Conservation (phyloP, 345 rosid genomes). For the Populus tremula region DNA sequence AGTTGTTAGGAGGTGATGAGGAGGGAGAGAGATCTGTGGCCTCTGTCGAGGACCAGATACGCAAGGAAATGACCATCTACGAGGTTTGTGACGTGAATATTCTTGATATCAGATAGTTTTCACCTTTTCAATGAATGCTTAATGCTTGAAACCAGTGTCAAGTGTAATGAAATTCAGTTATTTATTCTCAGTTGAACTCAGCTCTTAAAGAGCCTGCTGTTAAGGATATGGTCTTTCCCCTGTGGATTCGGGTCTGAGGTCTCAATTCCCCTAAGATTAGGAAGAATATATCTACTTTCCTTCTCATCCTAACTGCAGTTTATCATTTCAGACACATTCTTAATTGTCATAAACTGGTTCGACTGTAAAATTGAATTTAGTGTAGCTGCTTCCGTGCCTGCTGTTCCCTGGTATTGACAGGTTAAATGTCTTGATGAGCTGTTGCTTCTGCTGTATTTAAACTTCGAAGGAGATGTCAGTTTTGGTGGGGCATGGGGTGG, state of each 20-base stretch:
- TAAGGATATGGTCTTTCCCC: too few species aligned
- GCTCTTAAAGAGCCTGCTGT: background rate
- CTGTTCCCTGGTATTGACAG: background rate
- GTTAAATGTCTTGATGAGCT: background rate
- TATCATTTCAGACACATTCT: background rate
- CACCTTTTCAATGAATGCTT: background rate
- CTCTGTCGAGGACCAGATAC: conserved; percentile 81
- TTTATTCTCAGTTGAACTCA: background rate
- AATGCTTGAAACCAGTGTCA: background rate
- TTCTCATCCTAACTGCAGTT: background rate
- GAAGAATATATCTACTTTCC: background rate
- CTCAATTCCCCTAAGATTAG: background rate
- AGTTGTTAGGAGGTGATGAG: conserved; percentile 69
- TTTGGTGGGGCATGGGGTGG: background rate
- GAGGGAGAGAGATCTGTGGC: conserved; percentile 73
- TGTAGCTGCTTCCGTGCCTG: background rate
- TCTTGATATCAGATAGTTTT: background rate
- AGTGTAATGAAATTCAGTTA: background rate
- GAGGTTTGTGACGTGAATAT: conserved; percentile 44
- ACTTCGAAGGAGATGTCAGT: background rate
- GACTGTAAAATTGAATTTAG: background rate
- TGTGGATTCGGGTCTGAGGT: background rate
- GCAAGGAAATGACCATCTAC: conserved; percentile 83
- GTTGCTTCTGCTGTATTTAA: background rate
- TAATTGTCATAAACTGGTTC: background rate